Base-by-base conservation (phyloP, 139 green algal genomes). In the Chlamydomonas schloesseri region DNA sequence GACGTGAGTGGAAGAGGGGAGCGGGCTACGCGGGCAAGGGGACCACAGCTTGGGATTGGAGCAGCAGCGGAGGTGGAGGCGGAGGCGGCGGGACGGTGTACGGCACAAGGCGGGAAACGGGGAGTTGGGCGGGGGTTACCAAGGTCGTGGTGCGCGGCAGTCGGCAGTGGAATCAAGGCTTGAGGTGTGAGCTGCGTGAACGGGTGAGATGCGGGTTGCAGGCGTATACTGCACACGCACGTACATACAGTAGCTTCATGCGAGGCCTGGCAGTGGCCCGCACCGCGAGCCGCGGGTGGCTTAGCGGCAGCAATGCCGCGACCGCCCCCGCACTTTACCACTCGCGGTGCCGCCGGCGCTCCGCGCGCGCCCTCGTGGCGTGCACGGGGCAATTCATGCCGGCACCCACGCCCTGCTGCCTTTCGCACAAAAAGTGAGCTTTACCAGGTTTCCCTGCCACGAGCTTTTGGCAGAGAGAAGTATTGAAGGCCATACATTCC, bases 1-100 rank as follows among this genome's bases (percentile, higher is more conserved):
- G 69, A 79, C 71, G 91, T 94, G 68, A 93, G 91, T 92, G 29
- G 1, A n/a, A n/a, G n/a, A n/a, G n/a, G n/a, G n/a, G n/a, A n/a
- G n/a, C n/a, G n/a, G 24, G 26, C 26, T 34, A 33, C 62, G 26
- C 14, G 26, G 58, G 58, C 21, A 10, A 18, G 58, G 58, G 10
- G 18, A 18, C 58, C 58, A 67, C 18, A 18, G 58, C 5, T 13
- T 28, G 58, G 58, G 58, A 29, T 5, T 50, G 42, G 42, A 8
- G 42, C 42, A 50, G 42, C 14, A 18, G 58, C 6, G 58, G 18
- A 67, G n/a, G n/a, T n/a, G n/a, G n/a, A n/a, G n/a, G n/a, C n/a
- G n/a, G n/a, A n/a, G n/a, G n/a, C n/a, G n/a, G n/a, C n/a, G n/a
- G n/a, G n/a, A n/a, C n/a, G n/a, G n/a, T n/a, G n/a, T n/a, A n/a